A percentile compares a stretch with the other conserved stretches of the same genome.
Conservation (phyloP, 352 stramenopile species). For the Phytophthora sojae region DNA sequence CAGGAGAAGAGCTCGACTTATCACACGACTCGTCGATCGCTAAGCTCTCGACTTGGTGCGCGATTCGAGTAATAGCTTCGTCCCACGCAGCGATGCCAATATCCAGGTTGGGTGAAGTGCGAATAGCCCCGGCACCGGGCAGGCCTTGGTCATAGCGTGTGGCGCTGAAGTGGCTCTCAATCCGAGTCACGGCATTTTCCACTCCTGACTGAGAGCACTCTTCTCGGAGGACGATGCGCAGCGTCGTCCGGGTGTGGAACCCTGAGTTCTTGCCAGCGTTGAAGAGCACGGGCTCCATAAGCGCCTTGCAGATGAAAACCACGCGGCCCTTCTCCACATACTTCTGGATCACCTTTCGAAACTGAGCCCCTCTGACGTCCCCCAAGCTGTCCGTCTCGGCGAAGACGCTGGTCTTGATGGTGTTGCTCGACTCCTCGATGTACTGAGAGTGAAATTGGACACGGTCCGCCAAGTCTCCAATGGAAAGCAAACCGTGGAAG, state of each 20-base stretch:
- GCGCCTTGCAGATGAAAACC: conserved; percentile 29
- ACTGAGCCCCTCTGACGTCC: conserved; percentile 2
- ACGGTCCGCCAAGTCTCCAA: not conserved
- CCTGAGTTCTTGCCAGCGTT: not conserved
- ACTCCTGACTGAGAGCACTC: not conserved
- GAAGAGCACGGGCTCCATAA: conserved; percentile 22
- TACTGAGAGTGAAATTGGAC: conserved; percentile 10
- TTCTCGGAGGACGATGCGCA: conserved; percentile 18
- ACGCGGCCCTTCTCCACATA: conserved; percentile 33
- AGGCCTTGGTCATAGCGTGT: conserved; percentile 13
- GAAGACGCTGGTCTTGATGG: conserved; percentile 14
- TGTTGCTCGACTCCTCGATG: conserved; percentile 17
- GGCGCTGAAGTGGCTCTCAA: conserved; percentile 34
- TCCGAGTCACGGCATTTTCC: not conserved
- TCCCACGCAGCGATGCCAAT: conserved; percentile 25
- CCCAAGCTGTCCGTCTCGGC: not conserved
- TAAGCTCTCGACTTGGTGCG: conserved; percentile 35
- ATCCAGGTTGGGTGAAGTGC: conserved; percentile 8
- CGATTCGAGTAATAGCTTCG: conserved; percentile 24
- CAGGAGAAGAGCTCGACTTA: not conserved
- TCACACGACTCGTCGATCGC: conserved; percentile 27
- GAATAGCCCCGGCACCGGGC: not conserved
- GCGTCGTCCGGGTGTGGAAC: conserved; percentile 16
- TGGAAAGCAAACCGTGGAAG: not conserved
- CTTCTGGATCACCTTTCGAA: conserved; percentile 22